Conservation (phyloP, 1,284 basidiomycete species). For the Heterobasidion occidentale region DNA sequence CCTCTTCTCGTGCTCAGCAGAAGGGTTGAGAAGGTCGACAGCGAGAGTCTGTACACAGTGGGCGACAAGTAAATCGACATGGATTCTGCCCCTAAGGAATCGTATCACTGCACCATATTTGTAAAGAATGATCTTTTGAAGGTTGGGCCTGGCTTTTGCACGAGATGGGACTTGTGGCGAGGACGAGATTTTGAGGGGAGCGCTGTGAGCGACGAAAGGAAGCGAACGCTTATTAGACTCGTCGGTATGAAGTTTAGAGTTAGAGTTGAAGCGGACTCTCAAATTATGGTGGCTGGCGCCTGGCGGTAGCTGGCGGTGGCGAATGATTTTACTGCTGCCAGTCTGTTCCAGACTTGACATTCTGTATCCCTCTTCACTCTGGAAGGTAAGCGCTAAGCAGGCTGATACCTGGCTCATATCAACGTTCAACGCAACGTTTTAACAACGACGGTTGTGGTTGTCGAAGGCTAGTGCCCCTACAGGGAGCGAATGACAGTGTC, state of each 20-base stretch:
- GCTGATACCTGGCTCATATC: too few species aligned
- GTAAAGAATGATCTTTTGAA: background rate
- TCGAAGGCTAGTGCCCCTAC: too few species aligned
- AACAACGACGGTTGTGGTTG: too few species aligned
- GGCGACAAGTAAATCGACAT: background rate
- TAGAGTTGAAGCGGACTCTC: background rate
- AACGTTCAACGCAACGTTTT: too few species aligned
- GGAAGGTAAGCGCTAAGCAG: too few species aligned
- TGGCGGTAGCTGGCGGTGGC: background rate
- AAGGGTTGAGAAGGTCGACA: conserved; percentile 97
- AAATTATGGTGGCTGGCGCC: background rate
- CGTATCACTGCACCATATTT: conserved; percentile 1
- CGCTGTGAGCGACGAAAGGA: conserved; percentile 1
- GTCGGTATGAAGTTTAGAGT: conserved; percentile 2
- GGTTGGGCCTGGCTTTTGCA: conserved; percentile 1
- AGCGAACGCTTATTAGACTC: background rate
- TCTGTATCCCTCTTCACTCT: too few species aligned
- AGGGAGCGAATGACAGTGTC: too few species aligned
- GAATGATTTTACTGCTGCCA: background rate
- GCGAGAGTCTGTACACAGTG: conserved; percentile 78
- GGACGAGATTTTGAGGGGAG: background rate
- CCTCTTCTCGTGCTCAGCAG: conserved; percentile 78
- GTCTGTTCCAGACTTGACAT: too few species aligned
- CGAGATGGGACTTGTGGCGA: background rate
- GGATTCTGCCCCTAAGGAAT: background rate